phyloP scores from a whole-genome alignment of 257 asterid genomes.

The Linaria vulgaris region DNA sequence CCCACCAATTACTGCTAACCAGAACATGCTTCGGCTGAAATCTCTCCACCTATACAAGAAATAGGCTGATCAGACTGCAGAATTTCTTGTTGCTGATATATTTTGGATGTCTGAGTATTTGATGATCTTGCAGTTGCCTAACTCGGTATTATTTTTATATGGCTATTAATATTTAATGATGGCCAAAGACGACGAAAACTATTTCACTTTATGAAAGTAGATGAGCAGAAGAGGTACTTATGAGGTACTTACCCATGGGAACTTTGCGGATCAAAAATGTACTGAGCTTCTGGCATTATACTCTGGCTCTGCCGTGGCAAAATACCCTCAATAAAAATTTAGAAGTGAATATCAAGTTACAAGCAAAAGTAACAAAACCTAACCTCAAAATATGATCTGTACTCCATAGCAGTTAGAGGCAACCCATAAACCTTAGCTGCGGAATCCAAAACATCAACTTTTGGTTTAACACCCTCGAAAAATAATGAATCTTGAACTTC shows the following conservation, averaged over 20 bases:
- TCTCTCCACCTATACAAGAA: constrained; percentile 76
- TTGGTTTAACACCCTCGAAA: constrained; percentile 36
- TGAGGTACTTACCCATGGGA: background rate
- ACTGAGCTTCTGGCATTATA: too few species aligned
- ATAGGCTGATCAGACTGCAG: background rate
- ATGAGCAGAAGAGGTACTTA: background rate
- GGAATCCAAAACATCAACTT: constrained; percentile 34
- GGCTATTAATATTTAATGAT: too few species aligned
- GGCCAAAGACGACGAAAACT: too few species aligned
- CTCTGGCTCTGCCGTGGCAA: too few species aligned
- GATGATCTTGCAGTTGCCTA: too few species aligned
- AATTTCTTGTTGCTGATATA: background rate
- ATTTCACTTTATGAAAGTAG: background rate
- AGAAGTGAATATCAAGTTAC: background rate
- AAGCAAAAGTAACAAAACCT: constrained; percentile 11
- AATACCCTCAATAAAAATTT: constrained; percentile 22
- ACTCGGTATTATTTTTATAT: too few species aligned
- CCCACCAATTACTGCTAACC: constrained; percentile 70
- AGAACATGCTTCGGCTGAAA: constrained; percentile 81
- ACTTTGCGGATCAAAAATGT: too few species aligned
- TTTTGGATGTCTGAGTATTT: background rate
- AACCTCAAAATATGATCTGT: constrained; percentile 77
- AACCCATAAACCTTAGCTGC: constrained; percentile 52
- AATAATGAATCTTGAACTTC: constrained; percentile 38
- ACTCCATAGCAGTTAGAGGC: constrained; percentile 77